Percentiles rank a stretch among this genome's conserved stretches.
These are phyloP conservation scores for Pyrenula aspistea DNA, from an alignment of 495 filamentous ascomycete species.

Conservation along the genomic window DNA sequence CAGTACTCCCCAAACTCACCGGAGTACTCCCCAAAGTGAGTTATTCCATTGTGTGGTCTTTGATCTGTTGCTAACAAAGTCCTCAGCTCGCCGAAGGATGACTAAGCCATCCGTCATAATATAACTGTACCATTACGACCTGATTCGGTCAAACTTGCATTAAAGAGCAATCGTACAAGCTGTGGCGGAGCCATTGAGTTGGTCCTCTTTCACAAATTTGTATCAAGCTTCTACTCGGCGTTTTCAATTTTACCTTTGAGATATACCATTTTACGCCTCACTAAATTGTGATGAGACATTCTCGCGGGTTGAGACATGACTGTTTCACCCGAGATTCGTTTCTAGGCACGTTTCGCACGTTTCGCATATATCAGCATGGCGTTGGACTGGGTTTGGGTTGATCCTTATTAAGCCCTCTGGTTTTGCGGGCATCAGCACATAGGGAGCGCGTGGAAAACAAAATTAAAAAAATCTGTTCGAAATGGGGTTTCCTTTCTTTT, in stretches of 20 bases:
- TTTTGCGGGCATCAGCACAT: neutral
- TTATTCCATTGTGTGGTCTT: neutral
- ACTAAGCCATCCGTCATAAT: neutral
- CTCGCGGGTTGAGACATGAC: neutral
- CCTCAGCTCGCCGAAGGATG: neutral
- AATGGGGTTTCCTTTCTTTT: neutral
- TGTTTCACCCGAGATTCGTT: neutral
- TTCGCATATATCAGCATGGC: neutral
- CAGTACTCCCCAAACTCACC: neutral
- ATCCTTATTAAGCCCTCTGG: neutral
- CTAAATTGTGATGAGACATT: neutral
- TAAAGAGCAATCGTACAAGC: neutral
- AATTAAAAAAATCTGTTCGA: neutral
- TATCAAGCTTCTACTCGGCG: neutral
- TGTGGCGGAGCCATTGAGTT: neutral
- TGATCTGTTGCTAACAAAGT: neutral
- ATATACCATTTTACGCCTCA: neutral
- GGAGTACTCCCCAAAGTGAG: neutral
- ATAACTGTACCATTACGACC: neutral
- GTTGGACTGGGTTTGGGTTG: neutral
- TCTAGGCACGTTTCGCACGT: neutral
- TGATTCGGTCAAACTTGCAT: neutral
- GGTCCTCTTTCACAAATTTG: neutral
- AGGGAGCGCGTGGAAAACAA: neutral
- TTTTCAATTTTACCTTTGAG: neutral